Evolutionary conservation across 352 stramenopile genomes (phyloP), one percentile per base, ranked within the genome.

Genomic region (Phytopythium oedochilum): DNA sequence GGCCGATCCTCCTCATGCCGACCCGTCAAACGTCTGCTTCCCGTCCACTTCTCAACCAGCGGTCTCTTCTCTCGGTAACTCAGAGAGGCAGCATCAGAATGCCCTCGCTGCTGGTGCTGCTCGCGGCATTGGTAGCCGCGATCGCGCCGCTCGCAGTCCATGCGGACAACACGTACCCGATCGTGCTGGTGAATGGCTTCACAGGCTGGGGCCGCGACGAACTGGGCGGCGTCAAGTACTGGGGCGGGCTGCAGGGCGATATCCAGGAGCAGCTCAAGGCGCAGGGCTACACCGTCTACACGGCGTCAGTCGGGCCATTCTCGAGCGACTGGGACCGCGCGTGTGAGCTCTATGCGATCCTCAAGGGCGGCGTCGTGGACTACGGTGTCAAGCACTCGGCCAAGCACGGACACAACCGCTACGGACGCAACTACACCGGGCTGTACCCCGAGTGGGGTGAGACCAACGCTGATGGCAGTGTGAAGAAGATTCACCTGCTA

Each of bases 401-500:
- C 10, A 60, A 57, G 40, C 61, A 70, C 42, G 68, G 64, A 20
- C 73, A 84, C 52, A 54, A 53, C 14, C 70, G 60, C 22, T 71
- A 63, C 32, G 71, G 73, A 10, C 69, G 69, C 11, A 83, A 66
- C 18, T 85, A 64, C 54, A 65, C 73, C 2, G 72, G 70, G 6
- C 44, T 89, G 36, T 86, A 82, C 40, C 74, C 72, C 8, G 45
- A 83, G n/a, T 90, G 75, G 78, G 75, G 78, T 1, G 57, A 66
- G 28, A 63, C 66, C 9, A 70, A 70, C n/a, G 59, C 45, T 1
- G 63, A 80, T 40, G 74, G 75, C 17, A 64, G 61, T 12, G 36
- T 83, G 32, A 82, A 88, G 55, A 87, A 85, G 52, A 58, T 91
- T 9, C 80, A 91, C 57, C 45, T 91, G 34, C 32, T 91, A 6